Base-by-base conservation (phyloP, 352 stramenopile species). In the Phytophthora sp. region DNA sequence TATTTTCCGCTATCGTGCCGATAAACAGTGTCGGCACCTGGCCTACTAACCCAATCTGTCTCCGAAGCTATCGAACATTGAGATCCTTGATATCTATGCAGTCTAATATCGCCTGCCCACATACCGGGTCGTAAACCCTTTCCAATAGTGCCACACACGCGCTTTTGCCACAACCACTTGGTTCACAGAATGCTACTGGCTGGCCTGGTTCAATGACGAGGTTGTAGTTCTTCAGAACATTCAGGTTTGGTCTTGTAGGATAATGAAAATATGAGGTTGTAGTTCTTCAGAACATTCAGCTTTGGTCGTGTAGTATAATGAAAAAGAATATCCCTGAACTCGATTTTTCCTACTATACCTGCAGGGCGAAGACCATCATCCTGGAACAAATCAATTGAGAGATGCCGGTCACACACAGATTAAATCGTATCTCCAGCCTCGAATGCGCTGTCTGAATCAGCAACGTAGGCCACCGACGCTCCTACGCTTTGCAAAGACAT, bases 81-180 rank as follows among this genome's bases (percentile, higher is more conserved):
- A 84, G 64, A 5, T 39, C 32, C 38, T 62, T 62, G 23, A 77
- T 49, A 52, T 84, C 66, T n/a, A 66, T 31, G 13, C 72, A 71
- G 35, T 84, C 72, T 12, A 84, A 57, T 18, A 68, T 21, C 10
- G 81, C 69, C 1, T 43, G 23, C 17, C 71, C 74, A 11, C 26
- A 32, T 5, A 72, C 30, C 7, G 74, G 74, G 37, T 84, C 75
- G 45, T 84, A 84, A 45, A 81, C 75, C 11, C 68, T 64, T 27
- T 84, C 75, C 4, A 84, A 42, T 11, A 84, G 39, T 35, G 68
- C 46, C 21, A 79, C 67, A 20, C 45, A 66, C 12, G 75, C 81
- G 15, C 56, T 74, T 43, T 84, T 81, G 44, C 74, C 74, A 13
- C 71, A 55, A 13, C 71, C 72, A 51, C 69, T 79, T 18, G 67